Conservation (phyloP, 257 asterid genomes). For the Solanum etuberosum region DNA sequence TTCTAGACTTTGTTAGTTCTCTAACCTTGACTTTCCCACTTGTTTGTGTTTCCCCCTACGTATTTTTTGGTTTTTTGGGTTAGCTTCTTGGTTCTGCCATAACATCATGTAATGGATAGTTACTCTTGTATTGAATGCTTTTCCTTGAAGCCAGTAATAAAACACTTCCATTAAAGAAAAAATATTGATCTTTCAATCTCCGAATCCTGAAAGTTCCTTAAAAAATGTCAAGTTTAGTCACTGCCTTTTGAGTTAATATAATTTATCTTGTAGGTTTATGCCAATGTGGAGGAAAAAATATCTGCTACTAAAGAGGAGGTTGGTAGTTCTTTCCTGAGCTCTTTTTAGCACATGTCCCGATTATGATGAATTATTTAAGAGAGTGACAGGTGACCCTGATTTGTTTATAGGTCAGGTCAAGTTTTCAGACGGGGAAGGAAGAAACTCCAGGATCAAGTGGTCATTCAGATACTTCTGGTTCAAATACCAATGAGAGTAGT, state of each 20-base stretch:
- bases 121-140: background rate
- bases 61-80: background rate
- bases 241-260: slow-evolving; percentile 3
- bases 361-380: background rate
- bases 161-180: background rate
- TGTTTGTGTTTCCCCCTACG: background rate
- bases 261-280: slow-evolving; percentile 46
- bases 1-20: background rate
- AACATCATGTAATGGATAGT: background rate
- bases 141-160: background rate
- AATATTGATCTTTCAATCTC: background rate
- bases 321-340: slow-evolving; percentile 11
- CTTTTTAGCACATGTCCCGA: background rate
- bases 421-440: slow-evolving; percentile 59
- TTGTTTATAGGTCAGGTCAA: slow-evolving; percentile 55
- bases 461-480: slow-evolving; percentile 18
- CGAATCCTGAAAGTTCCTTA: background rate
- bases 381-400: background rate
- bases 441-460: slow-evolving; percentile 34
- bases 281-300: slow-evolving; percentile 69
- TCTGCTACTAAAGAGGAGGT: slow-evolving; percentile 90
- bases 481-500: slow-evolving; percentile 24
- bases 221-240: background rate
- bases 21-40: background rate
- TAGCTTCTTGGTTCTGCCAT: background rate